Evolutionary conservation across 176 grass and related monocot species (phyloP).

Genomic region (Tuctoria greenei): DNA sequence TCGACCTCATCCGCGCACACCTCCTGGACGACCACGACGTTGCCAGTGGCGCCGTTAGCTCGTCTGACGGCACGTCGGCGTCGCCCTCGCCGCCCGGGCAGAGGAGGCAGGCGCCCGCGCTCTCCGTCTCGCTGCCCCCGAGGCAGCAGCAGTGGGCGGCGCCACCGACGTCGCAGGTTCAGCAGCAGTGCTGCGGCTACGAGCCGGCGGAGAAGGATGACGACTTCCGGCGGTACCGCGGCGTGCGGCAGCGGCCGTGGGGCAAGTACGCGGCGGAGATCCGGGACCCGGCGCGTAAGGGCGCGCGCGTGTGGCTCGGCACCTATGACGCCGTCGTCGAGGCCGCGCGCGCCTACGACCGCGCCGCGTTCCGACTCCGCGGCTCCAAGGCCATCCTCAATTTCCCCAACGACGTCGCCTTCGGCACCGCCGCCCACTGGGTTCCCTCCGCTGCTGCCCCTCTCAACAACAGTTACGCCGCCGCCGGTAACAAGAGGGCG

Average conservation of each 20-base stretch:
- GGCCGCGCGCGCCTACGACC: conserved; percentile 81
- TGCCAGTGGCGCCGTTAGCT: background rate
- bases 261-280: conserved; percentile 91
- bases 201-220: conserved; percentile 6
- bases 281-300: conserved; percentile 64
- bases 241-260: conserved; percentile 78
- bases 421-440: conserved; percentile 5
- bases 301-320: conserved; percentile 84
- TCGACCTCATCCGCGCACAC: conserved; percentile 55
- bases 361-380: conserved; percentile 57
- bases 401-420: conserved; percentile 60
- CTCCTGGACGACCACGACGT: conserved; percentile 32
- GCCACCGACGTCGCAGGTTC: too few species aligned
- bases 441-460: background rate
- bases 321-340: conserved; percentile 77
- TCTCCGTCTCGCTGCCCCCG: conserved; percentile 35
- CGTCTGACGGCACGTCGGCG: background rate
- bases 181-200: background rate
- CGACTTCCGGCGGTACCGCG: conserved; percentile 57
- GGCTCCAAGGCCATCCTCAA: conserved; percentile 71
- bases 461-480: background rate
- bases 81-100: conserved; percentile 22
- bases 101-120: conserved; percentile 9
- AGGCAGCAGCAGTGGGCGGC: background rate
- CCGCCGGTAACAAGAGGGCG: conserved; percentile 28